These are phyloP conservation scores for Laetiporus sulphureus DNA, from an alignment of 1,284 basidiomycete genomes.

Conservation along the genomic window DNA sequence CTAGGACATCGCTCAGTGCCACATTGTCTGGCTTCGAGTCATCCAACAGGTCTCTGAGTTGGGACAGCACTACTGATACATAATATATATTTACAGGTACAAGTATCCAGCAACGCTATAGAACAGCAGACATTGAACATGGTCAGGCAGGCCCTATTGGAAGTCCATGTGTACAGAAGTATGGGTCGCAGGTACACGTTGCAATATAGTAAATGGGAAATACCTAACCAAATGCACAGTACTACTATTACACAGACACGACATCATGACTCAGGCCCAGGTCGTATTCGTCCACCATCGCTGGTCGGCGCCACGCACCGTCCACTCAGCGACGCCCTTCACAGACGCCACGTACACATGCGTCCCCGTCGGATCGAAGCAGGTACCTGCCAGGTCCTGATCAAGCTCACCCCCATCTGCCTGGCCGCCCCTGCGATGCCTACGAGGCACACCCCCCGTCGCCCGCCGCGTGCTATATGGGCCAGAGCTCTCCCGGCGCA, in stretches of 20 bases:
- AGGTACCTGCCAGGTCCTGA: conserved; percentile 63
- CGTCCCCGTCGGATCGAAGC: conserved; percentile 66
- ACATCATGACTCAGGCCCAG: conserved; percentile 17
- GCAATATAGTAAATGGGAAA: no score
- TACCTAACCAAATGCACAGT: no score
- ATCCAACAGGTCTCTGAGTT: no score
- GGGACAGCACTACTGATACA: no score
- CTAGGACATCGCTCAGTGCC: no score
- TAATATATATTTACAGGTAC: no score
- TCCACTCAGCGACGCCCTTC: conserved; percentile 60
- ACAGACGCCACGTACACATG: conserved; percentile 63
- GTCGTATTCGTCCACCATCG: conserved; percentile 44
- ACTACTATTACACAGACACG: neutral
- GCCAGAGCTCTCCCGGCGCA: conserved; percentile 19
- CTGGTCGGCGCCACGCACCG: conserved; percentile 51
- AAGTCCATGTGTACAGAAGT: no score
- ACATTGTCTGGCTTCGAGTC: no score
- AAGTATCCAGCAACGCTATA: no score
- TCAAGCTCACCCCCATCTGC: conserved; percentile 27
- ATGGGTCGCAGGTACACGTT: no score
- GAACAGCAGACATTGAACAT: no score
- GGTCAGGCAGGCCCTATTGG: no score
- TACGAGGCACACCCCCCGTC: conserved; percentile 10
- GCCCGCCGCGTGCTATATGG: conserved; percentile 12
- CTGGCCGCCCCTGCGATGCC: conserved; percentile 26